Base-by-base conservation (phyloP, 1,284 basidiomycete genomes). In the Puccinia novopanici region DNA sequence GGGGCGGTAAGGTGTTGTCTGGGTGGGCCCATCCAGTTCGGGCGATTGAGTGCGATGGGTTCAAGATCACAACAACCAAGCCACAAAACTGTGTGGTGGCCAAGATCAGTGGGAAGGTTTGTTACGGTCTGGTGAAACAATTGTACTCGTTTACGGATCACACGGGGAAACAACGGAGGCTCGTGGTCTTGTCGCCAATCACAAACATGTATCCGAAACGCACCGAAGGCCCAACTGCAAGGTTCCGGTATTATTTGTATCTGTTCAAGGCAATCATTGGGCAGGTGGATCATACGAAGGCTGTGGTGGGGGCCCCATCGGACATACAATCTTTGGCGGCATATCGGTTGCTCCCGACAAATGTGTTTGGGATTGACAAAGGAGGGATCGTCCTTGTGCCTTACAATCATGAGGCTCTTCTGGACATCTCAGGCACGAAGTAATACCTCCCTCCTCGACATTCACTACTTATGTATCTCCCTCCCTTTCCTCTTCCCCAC, bases 191-290 rank as follows among this genome's bases (percentile, higher is more conserved):
- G 54, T 72, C 70, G 8, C 61, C 74, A 30, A 76, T 76, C 34
- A 76, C 55, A 6, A 76, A 76, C 40, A 5, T 76, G 15, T 78
- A 30, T 27, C 50, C 63, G 6, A 78, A 78, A 57, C n/a, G 34
- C 8, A 24, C 22, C 13, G 37, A 68, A 12, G 55, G 54, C 2
- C 59, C 59, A 42, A 65, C 40, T 2, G 52, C 45, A 34, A 8
- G 42, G 10, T 76, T 76, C 45, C 8, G 57, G 15, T 50, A 65
- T 37, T 48, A 48, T 19, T 27, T 76, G 2, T 76, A 45, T 37
- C 27, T 63, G 6, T 50, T 10, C 37, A 37, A 30, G n/a, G n/a
- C 42, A n/a, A 65, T 76, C 2, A 45, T 68, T 34, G 65, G 65
- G 1, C 45, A 70, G 30, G 67, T 78, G 5, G 24, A 61, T 12